Base-by-base conservation (phyloP, 192 early-diverging fungal species). In the Linnemannia hyalina region DNA sequence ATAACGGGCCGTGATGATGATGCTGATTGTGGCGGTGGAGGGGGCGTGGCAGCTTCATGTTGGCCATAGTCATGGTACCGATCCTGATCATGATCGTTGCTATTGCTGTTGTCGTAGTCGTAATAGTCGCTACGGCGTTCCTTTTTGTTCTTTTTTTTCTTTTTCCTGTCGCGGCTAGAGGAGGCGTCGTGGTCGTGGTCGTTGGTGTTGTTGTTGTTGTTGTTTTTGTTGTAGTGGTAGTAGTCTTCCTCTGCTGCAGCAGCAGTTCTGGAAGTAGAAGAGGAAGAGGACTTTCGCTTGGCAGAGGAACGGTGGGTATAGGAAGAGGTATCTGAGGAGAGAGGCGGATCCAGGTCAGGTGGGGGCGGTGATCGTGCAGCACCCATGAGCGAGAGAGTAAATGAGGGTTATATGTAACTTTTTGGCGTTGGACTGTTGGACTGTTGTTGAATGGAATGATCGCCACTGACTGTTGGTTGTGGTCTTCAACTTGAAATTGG, bases 111-210 rank as follows among this genome's bases (percentile, higher is more conserved):
- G 29, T 32, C 60, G 29, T 36, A 60, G 23, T 78, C 76, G 41
- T 63, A 26, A 42, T 74, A 26, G 65, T 75, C 70, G 60, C 20
- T 52, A 16, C 73, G 76, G 40, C 84, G 84, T 20, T 85, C 82
- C 57, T 76, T 79, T 57, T 65, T 86, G 41, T 70, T 81, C 69
- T 81, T 86, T 54, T 78, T 80, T 26, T 75, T 80, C 49, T 75
- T 83, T n/a, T 75, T 75, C 63, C 71, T 73, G 40, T 35, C 68
- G 8, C 63, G 32, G 18, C 57, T 32, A 8, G 73, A 70, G 5
- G 42, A 26, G 15, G 55, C 4, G 32, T 38, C 40, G 54, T 26
- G 13, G 70, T 73, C 20, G 63, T 54, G 4, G 52, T 71, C 35
- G 72, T 42, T 26, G 4, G 49, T 9, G 73, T 36, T 55, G 41